Evolutionary conservation across 768 basidiomycete genomes (phyloP).

Genomic region (Chiua virens): DNA sequence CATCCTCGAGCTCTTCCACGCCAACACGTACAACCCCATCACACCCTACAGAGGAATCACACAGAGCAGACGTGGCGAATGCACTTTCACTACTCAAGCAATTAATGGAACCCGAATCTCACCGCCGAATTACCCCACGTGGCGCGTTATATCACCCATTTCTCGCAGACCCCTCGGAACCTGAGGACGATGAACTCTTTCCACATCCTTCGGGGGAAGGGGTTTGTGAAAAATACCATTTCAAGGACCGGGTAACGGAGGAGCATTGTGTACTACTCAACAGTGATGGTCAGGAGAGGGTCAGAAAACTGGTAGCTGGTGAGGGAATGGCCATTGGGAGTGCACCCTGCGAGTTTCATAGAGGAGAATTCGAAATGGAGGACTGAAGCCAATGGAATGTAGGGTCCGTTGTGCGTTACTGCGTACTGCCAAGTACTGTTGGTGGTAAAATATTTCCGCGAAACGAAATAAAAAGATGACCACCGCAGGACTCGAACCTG

Average conservation of each 20-base stretch:
- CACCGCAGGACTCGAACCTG: constrained; percentile 96
- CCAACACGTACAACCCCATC: constrained; percentile 12
- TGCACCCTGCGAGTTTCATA: constrained; percentile 64
- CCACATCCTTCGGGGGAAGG: constrained; percentile 72
- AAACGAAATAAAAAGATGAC: constrained; percentile 44
- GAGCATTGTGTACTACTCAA: constrained; percentile 50
- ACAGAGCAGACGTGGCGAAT: constrained; percentile 54
- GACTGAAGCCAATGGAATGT: background rate
- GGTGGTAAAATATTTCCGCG: background rate
- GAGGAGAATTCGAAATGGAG: constrained; percentile 16
- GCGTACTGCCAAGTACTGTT: too few species aligned
- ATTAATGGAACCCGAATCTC: constrained; percentile 75
- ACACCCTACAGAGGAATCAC: constrained; percentile 37
- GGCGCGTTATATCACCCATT: constrained; percentile 81
- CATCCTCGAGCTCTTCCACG: constrained; percentile 22
- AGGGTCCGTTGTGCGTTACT: background rate
- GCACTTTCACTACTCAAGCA: constrained; percentile 77
- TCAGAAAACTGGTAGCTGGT: constrained; percentile 32
- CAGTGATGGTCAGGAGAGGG: constrained; percentile 35
- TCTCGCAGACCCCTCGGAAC: constrained; percentile 48
- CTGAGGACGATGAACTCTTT: constrained; percentile 62
- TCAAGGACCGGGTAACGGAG: constrained; percentile 57
- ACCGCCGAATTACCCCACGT: constrained; percentile 73
- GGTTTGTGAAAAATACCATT: constrained; percentile 62
- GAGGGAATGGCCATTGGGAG: constrained; percentile 60